phyloP scores from a whole-genome alignment of 768 basidiomycete genomes.

The Boletus rex-veris region DNA sequence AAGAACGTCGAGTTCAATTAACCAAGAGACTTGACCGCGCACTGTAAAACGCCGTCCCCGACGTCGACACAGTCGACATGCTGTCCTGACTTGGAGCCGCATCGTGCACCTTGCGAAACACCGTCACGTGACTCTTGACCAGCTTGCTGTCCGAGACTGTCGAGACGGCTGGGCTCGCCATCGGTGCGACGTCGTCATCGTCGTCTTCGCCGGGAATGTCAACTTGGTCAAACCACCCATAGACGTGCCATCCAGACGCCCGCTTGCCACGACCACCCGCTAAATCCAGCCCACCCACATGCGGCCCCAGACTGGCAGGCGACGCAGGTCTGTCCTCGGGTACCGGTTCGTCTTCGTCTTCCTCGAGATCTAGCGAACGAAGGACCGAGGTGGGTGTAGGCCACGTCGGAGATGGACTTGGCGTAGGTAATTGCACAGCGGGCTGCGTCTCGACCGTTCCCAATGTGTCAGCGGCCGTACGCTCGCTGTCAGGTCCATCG shows the following conservation, averaged over 20 bases:
- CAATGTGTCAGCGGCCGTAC: neutral
- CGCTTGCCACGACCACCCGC: conserved; percentile 31
- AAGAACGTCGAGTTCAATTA: neutral
- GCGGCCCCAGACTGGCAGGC: conserved; percentile 24
- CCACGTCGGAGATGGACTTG: conserved; percentile 26
- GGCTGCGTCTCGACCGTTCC: neutral
- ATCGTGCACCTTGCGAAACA: conserved; percentile 9
- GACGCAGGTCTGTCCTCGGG: conserved; percentile 12
- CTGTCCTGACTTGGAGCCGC: conserved; percentile 24
- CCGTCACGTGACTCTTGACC: conserved; percentile 11
- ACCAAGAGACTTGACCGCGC: conserved; percentile 28
- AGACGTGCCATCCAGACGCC: conserved; percentile 32
- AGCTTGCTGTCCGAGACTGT: neutral
- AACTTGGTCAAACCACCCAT: conserved; percentile 30
- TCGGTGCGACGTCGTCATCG: neutral
- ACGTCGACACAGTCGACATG: conserved; percentile 20
- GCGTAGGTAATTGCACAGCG: conserved; percentile 24
- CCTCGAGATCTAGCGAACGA: conserved; percentile 10
- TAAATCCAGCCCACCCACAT: conserved; percentile 29
- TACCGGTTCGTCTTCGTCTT: neutral
- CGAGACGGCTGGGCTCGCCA: neutral
- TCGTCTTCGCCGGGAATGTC: neutral
- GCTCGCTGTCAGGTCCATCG: conserved; percentile 3
- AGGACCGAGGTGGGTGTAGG: neutral
- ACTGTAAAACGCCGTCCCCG: conserved; percentile 28